Conservation (phyloP, 1,284 basidiomycete genomes). For the Austropuccinia psidii region DNA sequence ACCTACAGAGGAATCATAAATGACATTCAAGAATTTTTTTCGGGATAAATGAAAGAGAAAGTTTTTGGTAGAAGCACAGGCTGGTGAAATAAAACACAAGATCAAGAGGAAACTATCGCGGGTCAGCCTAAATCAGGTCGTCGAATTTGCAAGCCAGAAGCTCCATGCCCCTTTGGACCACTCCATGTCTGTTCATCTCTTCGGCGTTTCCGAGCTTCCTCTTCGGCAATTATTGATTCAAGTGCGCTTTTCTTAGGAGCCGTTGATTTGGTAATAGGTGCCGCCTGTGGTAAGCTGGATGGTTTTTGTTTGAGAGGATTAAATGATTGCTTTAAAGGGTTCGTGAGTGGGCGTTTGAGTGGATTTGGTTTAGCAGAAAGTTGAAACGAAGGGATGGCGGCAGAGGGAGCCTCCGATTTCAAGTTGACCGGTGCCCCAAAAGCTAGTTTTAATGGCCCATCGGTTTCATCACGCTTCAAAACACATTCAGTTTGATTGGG, state of each 20-base stretch:
- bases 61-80: no score
- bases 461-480: conserved; percentile 14
- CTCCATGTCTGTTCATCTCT: conserved; percentile 28
- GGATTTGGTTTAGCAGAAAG: neutral
- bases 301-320: neutral
- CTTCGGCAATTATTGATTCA: conserved; percentile 36
- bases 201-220: conserved; percentile 24
- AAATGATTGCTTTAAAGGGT: conserved; percentile 3
- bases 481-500: neutral
- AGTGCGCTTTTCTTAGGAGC: conserved; percentile 19
- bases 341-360: conserved; percentile 13
- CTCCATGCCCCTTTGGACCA: conserved; percentile 25
- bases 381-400: neutral
- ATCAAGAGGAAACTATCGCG: no score
- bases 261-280: neutral
- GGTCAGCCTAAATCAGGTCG: neutral
- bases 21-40: no score
- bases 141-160: conserved; percentile 20
- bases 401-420: neutral
- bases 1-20: no score
- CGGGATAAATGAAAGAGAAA: no score
- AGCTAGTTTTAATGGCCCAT: conserved; percentile 21
- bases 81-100: no score
- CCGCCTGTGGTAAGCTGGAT: neutral
- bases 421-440: neutral